Conservation (phyloP, 352 stramenopile species). For the Paralagenidium karlingii region DNA sequence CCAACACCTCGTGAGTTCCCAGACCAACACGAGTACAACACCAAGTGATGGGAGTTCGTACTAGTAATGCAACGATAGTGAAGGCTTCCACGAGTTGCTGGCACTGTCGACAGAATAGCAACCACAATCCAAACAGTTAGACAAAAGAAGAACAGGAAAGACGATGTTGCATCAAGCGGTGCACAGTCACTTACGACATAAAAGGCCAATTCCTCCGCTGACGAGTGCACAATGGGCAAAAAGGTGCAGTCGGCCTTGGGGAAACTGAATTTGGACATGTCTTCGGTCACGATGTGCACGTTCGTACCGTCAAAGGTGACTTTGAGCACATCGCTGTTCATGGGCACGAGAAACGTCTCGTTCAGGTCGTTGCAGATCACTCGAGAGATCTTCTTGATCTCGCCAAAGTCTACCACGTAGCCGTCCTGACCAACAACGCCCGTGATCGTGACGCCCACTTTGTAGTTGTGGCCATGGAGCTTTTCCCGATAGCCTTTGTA, state of each 20-base stretch:
- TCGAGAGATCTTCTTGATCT: constrained; percentile 93
- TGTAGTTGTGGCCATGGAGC: constrained; percentile 97
- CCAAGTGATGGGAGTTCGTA: constrained; percentile 15
- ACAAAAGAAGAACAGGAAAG: constrained; percentile 1
- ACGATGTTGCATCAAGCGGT: neutral
- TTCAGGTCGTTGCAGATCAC: constrained; percentile 95
- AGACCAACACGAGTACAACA: neutral
- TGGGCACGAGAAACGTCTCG: constrained; percentile 95
- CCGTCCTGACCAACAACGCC: constrained; percentile 84
- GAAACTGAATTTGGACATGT: constrained; percentile 92
- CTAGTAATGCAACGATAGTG: constrained; percentile 56
- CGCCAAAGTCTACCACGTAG: constrained; percentile 97
- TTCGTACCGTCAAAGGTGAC: constrained; percentile 77
- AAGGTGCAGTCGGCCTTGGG: constrained; percentile 91
- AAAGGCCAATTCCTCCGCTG: constrained; percentile 92
- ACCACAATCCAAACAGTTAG: neutral
- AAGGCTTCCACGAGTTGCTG: constrained; percentile 82
- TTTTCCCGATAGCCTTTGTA: constrained; percentile 93
- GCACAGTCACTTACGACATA: constrained; percentile 79
- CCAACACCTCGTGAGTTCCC: neutral
- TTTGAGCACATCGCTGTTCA: constrained; percentile 89
- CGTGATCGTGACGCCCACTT: constrained; percentile 84
- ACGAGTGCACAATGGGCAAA: constrained; percentile 95
- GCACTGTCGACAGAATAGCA: constrained; percentile 22
- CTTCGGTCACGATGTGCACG: constrained; percentile 88